Evolutionary conservation across 129 eudicot genomes (phyloP), one percentile per base, ranked within the genome.

Genomic region (Flaveria bidentis): DNA sequence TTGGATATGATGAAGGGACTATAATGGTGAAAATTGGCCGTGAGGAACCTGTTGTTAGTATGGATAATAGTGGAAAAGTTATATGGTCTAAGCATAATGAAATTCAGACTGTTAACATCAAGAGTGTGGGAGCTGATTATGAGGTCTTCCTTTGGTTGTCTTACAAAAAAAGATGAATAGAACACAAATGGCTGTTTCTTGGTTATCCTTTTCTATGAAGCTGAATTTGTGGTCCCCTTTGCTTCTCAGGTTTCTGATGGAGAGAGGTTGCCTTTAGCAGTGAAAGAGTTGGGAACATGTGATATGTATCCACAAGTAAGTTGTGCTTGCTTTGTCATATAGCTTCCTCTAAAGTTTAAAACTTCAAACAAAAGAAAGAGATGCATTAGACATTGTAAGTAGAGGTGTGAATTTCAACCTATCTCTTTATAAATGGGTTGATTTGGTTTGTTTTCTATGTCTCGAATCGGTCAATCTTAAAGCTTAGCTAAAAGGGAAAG

Each of bases 81-180:
- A 91, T 93, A 68, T 94, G 97, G 97, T 96, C 99, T 10, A 94
- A 87, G 87, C 99, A 91, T 76, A 94, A 94, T 78, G 99, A 91
- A 73, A 83, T 94, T 75, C 99, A 94, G 78, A 94, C 97, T 4
- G 99, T 89, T 33, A 90, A 91, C 82, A 87, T 91, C 51, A 89
- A 83, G 79, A 90, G 97, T 53, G 96, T 91, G 30, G 97, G 96
- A 64, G 88, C 97, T 58, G 96, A 86, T 86, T 81, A 89, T 71
- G 97, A 89, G 99, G 99, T 94, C 61, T 85, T 72, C 41, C 57
- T 63, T 63, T 63, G 69, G 18, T 63, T 63, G 69, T 30, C 70
- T 69, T 63, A 52, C 9, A 63, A 26, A 56, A 17, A 11, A 56
- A 20, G 22, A 2, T 8, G 1, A 16, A 16, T 51, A 17, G 33